These are phyloP conservation scores for Pyricularia pennisetigena DNA, from an alignment of 2,329 filamentous ascomycete genomes.

Conservation along the genomic window DNA sequence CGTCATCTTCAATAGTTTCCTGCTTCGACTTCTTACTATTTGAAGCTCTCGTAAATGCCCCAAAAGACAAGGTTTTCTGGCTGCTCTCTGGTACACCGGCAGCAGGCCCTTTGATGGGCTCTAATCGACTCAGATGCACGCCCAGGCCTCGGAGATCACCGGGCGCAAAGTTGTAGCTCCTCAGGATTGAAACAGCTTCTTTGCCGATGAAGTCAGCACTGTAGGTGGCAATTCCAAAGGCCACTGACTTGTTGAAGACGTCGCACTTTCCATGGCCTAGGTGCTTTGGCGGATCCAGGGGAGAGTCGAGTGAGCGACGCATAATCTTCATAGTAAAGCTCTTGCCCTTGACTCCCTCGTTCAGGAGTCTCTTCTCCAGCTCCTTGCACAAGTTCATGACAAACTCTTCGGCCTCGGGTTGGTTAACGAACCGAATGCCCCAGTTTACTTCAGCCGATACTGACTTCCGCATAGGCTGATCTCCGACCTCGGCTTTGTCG, in stretches of 20 bases:
- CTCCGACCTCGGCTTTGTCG: slow-evolving; percentile 75
- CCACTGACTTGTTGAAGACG: slow-evolving; percentile 77
- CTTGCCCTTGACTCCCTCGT: slow-evolving; percentile 77
- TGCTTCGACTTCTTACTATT: slow-evolving; percentile 17
- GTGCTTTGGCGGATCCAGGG: slow-evolving; percentile 85
- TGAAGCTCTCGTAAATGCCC: slow-evolving; percentile 30
- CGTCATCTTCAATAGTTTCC: slow-evolving; percentile 42
- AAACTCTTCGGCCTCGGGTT: slow-evolving; percentile 91
- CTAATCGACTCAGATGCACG: slow-evolving; percentile 87
- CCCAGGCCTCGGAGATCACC: slow-evolving; percentile 90
- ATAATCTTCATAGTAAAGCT: slow-evolving; percentile 94
- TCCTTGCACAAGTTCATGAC: slow-evolving; percentile 77
- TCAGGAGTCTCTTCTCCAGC: slow-evolving; percentile 67
- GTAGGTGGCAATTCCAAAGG: slow-evolving; percentile 79
- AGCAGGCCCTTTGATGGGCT: slow-evolving; percentile 55
- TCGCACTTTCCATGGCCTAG: slow-evolving; percentile 94
- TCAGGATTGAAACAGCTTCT: slow-evolving; percentile 77
- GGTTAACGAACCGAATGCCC: slow-evolving; percentile 90
- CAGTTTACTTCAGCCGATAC: slow-evolving; percentile 97
- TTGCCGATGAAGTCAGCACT: slow-evolving; percentile 60
- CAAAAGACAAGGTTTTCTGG: slow-evolving; percentile 71
- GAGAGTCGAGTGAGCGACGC: slow-evolving; percentile 76
- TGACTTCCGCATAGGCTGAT: slow-evolving; percentile 79
- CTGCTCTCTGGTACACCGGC: slow-evolving; percentile 56
- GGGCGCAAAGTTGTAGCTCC: slow-evolving; percentile 73